These are phyloP conservation scores for Tylopilus sp. DNA, from an alignment of 768 basidiomycete species.

Conservation along the genomic window DNA sequence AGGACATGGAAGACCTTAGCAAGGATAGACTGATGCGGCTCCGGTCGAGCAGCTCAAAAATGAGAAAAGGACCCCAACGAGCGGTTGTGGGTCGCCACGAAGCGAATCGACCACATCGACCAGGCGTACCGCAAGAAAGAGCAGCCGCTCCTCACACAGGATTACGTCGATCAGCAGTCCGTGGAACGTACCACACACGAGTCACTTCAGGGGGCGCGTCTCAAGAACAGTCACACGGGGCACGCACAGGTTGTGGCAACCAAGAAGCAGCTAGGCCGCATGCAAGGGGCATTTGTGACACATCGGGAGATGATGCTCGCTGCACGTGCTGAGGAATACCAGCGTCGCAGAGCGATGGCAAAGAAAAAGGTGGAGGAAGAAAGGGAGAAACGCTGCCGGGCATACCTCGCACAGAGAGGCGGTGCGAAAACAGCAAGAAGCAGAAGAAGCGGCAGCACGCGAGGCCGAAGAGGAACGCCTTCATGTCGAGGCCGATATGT, in stretches of 20 bases:
- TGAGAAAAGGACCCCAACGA: constrained; percentile 87
- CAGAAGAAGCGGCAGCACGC: constrained; percentile 18
- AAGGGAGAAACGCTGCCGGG: constrained; percentile 67
- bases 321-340: constrained; percentile 64
- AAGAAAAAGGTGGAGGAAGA: constrained; percentile 75
- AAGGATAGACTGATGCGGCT: constrained; percentile 83
- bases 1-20: constrained; percentile 83
- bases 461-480: constrained; percentile 41
- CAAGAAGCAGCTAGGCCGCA: constrained; percentile 70
- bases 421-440: constrained; percentile 33
- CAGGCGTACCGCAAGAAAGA: constrained; percentile 94
- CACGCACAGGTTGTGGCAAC: constrained; percentile 68
- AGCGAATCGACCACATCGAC: constrained; percentile 93
- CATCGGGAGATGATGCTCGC: constrained; percentile 52
- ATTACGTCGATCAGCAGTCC: constrained; percentile 83
- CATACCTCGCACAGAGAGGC: constrained; percentile 58
- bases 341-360: constrained; percentile 50
- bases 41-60: constrained; percentile 93
- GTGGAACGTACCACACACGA: constrained; percentile 74
- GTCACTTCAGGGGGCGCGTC: constrained; percentile 50
- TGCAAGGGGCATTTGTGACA: constrained; percentile 65
- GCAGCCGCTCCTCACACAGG: constrained; percentile 75
- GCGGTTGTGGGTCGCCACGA: constrained; percentile 74
- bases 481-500: constrained; percentile 51
- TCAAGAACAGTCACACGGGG: constrained; percentile 50